Conservation (phyloP, 1,284 basidiomycete species). For the Malassezia nana region DNA sequence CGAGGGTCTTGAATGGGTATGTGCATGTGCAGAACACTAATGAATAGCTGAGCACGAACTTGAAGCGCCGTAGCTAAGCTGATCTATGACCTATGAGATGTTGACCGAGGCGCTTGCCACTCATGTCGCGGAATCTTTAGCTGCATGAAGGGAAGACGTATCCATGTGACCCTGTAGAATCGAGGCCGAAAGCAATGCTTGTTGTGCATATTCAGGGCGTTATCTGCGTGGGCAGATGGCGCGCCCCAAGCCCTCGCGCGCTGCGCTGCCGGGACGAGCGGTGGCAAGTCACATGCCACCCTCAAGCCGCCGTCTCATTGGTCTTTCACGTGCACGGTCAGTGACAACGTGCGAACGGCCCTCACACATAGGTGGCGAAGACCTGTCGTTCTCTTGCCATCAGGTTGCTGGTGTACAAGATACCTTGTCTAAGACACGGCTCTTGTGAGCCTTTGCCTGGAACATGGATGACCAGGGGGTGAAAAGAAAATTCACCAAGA, state of each 20-base stretch:
- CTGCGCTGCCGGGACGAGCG: neutral
- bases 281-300: neutral
- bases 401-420: neutral
- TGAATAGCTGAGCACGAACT: slow-evolving; percentile 63
- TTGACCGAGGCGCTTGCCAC: neutral
- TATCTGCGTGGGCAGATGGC: too few species aligned
- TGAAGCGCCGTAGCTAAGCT: slow-evolving; percentile 59
- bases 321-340: neutral
- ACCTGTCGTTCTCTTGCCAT: neutral
- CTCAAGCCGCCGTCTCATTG: too few species aligned
- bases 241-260: too few species aligned
- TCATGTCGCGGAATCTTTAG: neutral
- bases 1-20: slow-evolving; percentile 60
- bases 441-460: neutral
- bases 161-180: neutral
- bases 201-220: too few species aligned
- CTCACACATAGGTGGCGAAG: neutral
- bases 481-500: neutral
- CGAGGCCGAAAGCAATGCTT: neutral
- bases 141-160: neutral
- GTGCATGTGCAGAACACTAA: slow-evolving; percentile 13
- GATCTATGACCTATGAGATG: neutral
- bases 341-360: neutral
- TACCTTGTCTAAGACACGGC: neutral
- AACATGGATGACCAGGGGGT: neutral